These are phyloP conservation scores for Gastrolobium bilobum DNA, from an alignment of 306 rosid genomes.

Conservation along the genomic window DNA sequence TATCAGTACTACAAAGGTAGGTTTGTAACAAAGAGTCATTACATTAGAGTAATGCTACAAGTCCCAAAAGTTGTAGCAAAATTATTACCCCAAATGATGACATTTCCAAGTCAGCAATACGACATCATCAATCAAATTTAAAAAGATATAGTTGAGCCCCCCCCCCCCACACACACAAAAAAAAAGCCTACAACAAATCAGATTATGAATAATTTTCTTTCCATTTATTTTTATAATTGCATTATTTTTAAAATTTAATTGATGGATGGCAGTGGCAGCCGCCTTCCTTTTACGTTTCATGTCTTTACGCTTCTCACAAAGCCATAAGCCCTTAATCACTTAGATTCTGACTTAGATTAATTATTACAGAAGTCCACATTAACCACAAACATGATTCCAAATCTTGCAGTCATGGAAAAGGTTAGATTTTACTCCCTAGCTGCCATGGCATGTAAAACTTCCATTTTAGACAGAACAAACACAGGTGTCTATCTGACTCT, in stretches of 20 bases:
- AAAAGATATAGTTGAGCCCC: conserved; percentile 3
- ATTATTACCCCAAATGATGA: background rate
- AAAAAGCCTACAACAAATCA: background rate
- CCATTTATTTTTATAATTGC: background rate
- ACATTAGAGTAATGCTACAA: background rate
- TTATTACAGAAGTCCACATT: too few species aligned
- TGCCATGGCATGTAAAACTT: background rate
- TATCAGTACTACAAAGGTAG: conserved; percentile 27
- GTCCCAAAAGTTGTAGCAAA: conserved; percentile 7
- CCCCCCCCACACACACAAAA: background rate
- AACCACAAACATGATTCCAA: conserved; percentile 26
- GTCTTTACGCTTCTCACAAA: too few species aligned
- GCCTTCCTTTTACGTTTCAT: too few species aligned
- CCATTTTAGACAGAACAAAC: background rate
- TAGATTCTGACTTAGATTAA: too few species aligned
- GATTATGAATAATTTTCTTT: background rate
- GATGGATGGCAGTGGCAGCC: background rate
- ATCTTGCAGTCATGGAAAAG: conserved; percentile 2
- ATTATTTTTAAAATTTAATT: background rate
- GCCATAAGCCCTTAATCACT: too few species aligned
- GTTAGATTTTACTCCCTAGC: conserved; percentile 26
- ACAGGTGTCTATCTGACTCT: background rate
- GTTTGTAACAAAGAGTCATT: background rate
- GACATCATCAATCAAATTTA: background rate
- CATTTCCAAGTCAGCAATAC: background rate